Percentiles rank a stretch among this genome's conserved stretches.
phyloP scores from a whole-genome alignment of 306 rosid species.

The Prunus kanzakura region DNA sequence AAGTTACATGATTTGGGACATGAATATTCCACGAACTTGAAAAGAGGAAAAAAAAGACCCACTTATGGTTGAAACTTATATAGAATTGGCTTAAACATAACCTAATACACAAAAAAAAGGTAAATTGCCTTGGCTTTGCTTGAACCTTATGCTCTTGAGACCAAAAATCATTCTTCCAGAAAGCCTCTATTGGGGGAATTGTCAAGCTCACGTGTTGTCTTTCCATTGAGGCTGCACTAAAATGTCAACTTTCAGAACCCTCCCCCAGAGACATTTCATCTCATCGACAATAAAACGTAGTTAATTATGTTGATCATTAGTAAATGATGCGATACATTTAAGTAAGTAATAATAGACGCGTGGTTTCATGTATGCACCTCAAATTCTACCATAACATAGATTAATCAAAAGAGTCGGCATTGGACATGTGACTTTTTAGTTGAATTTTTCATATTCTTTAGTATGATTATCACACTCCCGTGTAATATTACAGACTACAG shows the following conservation, averaged over 20 bases:
- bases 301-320: neutral
- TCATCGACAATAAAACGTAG: neutral
- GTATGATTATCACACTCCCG: neutral
- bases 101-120: neutral
- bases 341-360: neutral
- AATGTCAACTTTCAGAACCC: neutral
- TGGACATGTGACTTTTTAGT: neutral
- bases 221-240: neutral
- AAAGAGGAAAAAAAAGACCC: neutral
- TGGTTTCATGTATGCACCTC: no score
- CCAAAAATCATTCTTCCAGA: neutral
- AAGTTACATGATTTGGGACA: slow-evolving; percentile 8
- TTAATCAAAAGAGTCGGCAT: slow-evolving; percentile 1
- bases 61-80: neutral
- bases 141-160: neutral
- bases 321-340: neutral
- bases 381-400: neutral
- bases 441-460: no score
- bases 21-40: neutral
- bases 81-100: neutral
- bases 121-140: no score
- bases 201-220: neutral
- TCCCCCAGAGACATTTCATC: neutral
- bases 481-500: accelerated
- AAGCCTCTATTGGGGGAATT: neutral